Evolutionary conservation across 768 basidiomycete species (phyloP), one percentile per base, ranked within the genome.

Genomic region (Cubamyces lactineus): DNA sequence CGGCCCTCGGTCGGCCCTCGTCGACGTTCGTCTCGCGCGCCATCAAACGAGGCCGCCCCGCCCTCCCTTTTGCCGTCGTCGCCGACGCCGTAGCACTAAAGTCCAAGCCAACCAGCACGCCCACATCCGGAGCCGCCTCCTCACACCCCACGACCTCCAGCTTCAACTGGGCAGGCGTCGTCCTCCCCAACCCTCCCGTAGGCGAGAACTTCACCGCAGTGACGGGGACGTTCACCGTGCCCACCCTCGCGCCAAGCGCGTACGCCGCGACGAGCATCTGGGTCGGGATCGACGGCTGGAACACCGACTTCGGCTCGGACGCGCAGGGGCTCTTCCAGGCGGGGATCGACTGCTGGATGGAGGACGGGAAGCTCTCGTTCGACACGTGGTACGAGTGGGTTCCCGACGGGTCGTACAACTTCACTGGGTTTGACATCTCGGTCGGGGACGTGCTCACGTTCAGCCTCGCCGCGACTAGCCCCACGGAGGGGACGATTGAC

Each of bases 211-310:
- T 56, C 54, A 56, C 54, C 54, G 54, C 24, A 39, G 72, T 74
- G 15, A 70, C 69, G 34, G 72, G 69, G 12, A 75, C 73, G 3
- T 72, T 74, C 55, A 61, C 65, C 28, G 70, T 73, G 7, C 72
- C 72, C 11, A 72, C 69, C 6, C 73, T 70, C 16, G 57, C 59
- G 19, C 65, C 66, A 15, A 46, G 57, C 26, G 66, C 69, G 53
- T 62, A 68, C 57, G 52, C 73, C 13, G 70, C 72, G 0, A 41
- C 54, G 13, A 70, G 72, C 28, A 70, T 71, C 19, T 75, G 73
- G 73, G 72, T 75, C 46, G 72, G 73, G 9, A 72, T 74, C 46
- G 73, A 74, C 64, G 74, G 74, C 38, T 56, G 45, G 54, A 24
- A 38, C 30, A 34, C 26, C 28, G 28, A 28, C 34, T 34, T 11